phyloP scores from a whole-genome alignment of 176 grass and related monocot genomes.

The Tillandsia leiboldiana region DNA sequence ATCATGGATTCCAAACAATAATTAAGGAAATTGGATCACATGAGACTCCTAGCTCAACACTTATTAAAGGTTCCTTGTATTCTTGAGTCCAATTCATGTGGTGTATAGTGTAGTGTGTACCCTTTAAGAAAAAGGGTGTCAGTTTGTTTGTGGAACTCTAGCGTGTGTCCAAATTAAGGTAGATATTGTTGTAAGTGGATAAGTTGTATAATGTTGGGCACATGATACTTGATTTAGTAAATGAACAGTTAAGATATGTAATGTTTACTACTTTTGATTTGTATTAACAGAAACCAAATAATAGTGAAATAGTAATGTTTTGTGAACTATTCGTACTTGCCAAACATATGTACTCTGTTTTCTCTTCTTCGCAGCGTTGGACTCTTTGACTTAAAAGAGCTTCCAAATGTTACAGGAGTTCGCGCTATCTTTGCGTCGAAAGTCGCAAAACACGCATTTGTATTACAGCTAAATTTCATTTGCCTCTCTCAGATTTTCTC shows the following conservation, averaged over 20 bases:
- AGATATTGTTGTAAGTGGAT: background rate
- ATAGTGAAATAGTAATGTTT: too few species aligned
- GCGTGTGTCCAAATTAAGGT: constrained; percentile 2
- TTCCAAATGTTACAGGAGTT: too few species aligned
- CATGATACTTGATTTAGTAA: constrained; percentile 12
- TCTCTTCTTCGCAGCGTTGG: too few species aligned
- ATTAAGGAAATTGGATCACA: background rate
- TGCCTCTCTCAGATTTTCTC: too few species aligned
- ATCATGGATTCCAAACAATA: background rate
- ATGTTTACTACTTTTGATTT: background rate
- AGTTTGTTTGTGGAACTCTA: constrained; percentile 8
- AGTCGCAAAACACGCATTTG: too few species aligned
- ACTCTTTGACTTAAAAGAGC: too few species aligned
- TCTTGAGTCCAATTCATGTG: constrained; percentile 1
- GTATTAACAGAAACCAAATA: background rate
- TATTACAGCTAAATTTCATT: too few species aligned
- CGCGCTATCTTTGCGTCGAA: too few species aligned
- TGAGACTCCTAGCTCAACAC: background rate
- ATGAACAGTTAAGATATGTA: background rate
- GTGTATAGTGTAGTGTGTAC: constrained; percentile 6
- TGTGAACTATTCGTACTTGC: too few species aligned
- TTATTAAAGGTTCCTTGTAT: background rate
- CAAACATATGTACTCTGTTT: too few species aligned
- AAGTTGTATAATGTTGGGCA: constrained; percentile 6
- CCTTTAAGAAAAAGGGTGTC: constrained; percentile 13